phyloP scores from a whole-genome alignment of 805 yeast genomes.

The Groenewaldozyma salmanticensis region DNA sequence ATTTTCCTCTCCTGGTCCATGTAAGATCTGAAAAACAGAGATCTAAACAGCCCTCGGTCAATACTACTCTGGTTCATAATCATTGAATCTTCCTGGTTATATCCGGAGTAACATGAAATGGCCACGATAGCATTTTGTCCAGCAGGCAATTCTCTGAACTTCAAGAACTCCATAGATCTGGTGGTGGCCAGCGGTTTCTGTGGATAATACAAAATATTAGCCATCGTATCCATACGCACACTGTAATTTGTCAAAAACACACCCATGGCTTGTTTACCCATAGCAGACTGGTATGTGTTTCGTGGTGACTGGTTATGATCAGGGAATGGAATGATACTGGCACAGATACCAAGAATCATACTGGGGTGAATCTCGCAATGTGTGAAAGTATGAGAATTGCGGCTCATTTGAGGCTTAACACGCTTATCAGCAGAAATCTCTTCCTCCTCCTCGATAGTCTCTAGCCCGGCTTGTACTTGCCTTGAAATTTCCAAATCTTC shows the following conservation, averaged over 20 bases:
- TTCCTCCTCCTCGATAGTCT: slow-evolving; percentile 23
- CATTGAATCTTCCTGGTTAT: slow-evolving; percentile 99
- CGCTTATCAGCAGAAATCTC: slow-evolving; percentile 56
- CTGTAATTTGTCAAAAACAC: slow-evolving; percentile 90
- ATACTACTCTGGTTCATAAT: slow-evolving; percentile 98
- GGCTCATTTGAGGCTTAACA: slow-evolving; percentile 57
- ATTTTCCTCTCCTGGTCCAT: slow-evolving; percentile 98
- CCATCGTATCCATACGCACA: slow-evolving; percentile 99
- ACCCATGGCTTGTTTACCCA: slow-evolving; percentile 99
- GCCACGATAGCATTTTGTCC: slow-evolving; percentile 99
- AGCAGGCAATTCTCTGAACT: slow-evolving; percentile 96
- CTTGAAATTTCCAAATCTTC: slow-evolving; percentile 76
- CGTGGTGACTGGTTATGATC: slow-evolving; percentile 95
- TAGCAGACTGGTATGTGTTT: slow-evolving; percentile 88
- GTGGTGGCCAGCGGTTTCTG: slow-evolving; percentile 98
- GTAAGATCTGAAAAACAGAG: slow-evolving; percentile 91
- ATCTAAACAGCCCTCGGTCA: slow-evolving; percentile 92
- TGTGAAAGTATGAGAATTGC: slow-evolving; percentile 76
- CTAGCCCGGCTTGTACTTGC: slow-evolving; percentile 30
- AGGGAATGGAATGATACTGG: slow-evolving; percentile 98
- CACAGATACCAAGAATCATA: slow-evolving; percentile 98
- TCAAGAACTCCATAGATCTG: slow-evolving; percentile 93
- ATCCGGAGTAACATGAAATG: slow-evolving; percentile 95
- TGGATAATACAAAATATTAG: slow-evolving; percentile 92
- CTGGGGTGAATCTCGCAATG: slow-evolving; percentile 99